Evolutionary conservation across 148 eudicot genomes (phyloP).

Genomic region (Vaccinium myrtillus): DNA sequence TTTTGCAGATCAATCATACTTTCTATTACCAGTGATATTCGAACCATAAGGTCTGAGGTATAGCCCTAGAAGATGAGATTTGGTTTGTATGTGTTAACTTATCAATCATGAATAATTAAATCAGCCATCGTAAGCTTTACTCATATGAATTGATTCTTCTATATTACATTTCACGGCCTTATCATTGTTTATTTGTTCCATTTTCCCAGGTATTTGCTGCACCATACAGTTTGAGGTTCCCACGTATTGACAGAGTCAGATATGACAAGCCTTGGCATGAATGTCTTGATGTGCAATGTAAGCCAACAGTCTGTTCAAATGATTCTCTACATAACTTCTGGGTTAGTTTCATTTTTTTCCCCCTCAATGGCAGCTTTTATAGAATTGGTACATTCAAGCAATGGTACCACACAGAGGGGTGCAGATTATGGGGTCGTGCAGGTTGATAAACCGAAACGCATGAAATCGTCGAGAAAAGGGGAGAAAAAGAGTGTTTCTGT

Average conservation of each 20-base stretch:
- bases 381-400: slow-evolving; percentile 80
- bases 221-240: slow-evolving; percentile 91
- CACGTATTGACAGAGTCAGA: slow-evolving; percentile 86
- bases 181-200: neutral
- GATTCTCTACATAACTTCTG: neutral
- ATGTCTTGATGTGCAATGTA: slow-evolving; percentile 86
- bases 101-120: neutral
- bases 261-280: slow-evolving; percentile 98
- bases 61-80: neutral
- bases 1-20: slow-evolving; percentile 64
- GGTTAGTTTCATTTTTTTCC: neutral
- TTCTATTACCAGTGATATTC: slow-evolving; percentile 87
- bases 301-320: slow-evolving; percentile 21
- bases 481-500: slow-evolving; percentile 51
- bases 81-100: neutral
- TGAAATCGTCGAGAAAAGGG: slow-evolving; percentile 45
- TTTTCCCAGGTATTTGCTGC: slow-evolving; percentile 66
- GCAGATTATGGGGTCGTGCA: slow-evolving; percentile 32
- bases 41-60: slow-evolving; percentile 81
- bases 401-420: slow-evolving; percentile 72
- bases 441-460: slow-evolving; percentile 47
- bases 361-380: slow-evolving; percentile 49
- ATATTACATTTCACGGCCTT: neutral
- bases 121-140: neutral
- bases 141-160: slow-evolving; percentile 11